Evolutionary conservation across 2,329 filamentous ascomycete genomes (phyloP).

Genomic region (Tothia fuscella): DNA sequence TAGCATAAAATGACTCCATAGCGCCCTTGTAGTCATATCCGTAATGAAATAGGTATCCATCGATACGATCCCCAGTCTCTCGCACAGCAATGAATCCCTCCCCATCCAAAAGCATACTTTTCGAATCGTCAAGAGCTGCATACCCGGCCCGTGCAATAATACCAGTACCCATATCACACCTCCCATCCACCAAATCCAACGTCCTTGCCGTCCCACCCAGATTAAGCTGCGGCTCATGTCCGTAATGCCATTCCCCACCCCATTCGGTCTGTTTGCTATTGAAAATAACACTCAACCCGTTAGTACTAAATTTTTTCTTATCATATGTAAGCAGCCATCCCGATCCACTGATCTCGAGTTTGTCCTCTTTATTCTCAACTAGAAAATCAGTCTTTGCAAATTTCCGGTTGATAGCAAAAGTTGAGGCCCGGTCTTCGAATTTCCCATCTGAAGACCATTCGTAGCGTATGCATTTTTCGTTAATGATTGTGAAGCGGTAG

Average conservation of each 20-base stretch:
- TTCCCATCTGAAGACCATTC: constrained; percentile 48
- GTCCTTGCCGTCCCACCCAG: constrained; percentile 41
- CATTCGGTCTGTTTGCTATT: constrained; percentile 8
- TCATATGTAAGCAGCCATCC: constrained; percentile 47
- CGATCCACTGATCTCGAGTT: constrained; percentile 44
- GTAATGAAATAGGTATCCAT: constrained; percentile 50
- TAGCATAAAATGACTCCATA: constrained; percentile 41
- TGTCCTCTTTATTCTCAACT: constrained; percentile 33
- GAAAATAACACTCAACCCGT: constrained; percentile 29
- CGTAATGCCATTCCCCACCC: constrained; percentile 39
- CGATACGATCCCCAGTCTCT: constrained; percentile 35
- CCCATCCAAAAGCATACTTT: constrained; percentile 44
- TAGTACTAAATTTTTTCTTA: constrained; percentile 41
- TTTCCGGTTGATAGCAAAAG: constrained; percentile 46
- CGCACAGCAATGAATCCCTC: constrained; percentile 41
- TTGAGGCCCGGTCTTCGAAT: constrained; percentile 52
- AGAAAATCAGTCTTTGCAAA: constrained; percentile 37
- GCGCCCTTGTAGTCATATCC: constrained; percentile 44
- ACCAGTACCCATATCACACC: constrained; percentile 37
- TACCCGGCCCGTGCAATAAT: constrained; percentile 41
- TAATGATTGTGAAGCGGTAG: constrained; percentile 50
- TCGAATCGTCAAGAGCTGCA: constrained; percentile 41
- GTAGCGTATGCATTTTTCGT: constrained; percentile 44
- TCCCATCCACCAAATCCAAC: constrained; percentile 41
- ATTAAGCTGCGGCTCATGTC: constrained; percentile 30